Base-by-base conservation (phyloP, 2,329 filamentous ascomycete species). In the Uncinocarpus reesii region DNA sequence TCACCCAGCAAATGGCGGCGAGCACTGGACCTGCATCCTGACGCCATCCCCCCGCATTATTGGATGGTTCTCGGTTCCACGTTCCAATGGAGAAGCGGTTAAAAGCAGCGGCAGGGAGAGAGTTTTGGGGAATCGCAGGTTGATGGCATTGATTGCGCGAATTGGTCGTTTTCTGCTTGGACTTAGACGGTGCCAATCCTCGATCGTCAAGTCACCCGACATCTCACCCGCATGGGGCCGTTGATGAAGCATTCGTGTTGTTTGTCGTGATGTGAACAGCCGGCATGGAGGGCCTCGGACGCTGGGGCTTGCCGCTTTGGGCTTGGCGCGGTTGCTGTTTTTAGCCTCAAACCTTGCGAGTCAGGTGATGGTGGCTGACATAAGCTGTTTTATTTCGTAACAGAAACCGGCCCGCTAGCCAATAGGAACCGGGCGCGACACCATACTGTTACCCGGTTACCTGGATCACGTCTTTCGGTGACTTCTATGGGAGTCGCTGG, bases 351-450 rank as follows among this genome's bases (percentile, higher is more conserved):
- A 37, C 43, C 35, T 40, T 37, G 8, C 7, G 2, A 8, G 28
- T 41, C 35, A 48, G 36, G 26, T 48, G 36, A 41, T 13, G 45
- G 21, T 6, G 13, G 35, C 18, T 48, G 45, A 48, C 45, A 34
- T 41, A 48, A 48, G 18, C 29, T 10, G 20, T 48, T 48, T n/a
- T 20, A 8, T 48, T 24, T 40, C 45, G 45, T 48, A 48, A 48
- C 36, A 48, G 36, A 47, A 47, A 47, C 24, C 8, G 35, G 3
- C 1, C 4, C 15, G 35, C 6, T 26, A 35, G 35, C 45, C 45
- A 48, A 48, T 48, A 6, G 28, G 24, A 42, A 8, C 8, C 4
- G 8, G 11, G 8, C 7, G 24, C 15, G 4, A 15, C 21, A 20
- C 11, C 18, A 35, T 16, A 7, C 26, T 10, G 21, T 15, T 13